Base-by-base conservation (phyloP, 1,284 basidiomycete genomes). In the Microbotryum intermedium region DNA sequence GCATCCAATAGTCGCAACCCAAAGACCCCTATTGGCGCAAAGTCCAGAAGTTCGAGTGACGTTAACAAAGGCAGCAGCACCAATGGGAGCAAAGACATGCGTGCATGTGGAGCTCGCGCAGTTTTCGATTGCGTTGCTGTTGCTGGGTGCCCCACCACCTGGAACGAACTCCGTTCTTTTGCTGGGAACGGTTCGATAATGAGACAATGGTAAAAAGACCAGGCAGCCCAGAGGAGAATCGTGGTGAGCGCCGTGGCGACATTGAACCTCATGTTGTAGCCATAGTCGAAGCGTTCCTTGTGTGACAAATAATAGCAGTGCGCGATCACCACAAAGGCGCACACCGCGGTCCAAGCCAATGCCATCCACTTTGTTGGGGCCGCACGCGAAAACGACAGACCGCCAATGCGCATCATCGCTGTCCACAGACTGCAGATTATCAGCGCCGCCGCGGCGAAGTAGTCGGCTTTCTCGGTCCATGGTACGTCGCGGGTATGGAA, bases 211-310 rank as follows among this genome's bases (percentile, higher is more conserved):
- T 20, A 60, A 57, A 87, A 75, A 5, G 84, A 80, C 77, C 85
- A 97, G 20, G 82, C 62, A 30, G 87, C 71, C 95, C 94, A 98
- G n/a, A 97, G 73, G 6, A 83, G 39, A 70, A 93, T 93, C 75
- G 79, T 76, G 79, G 76, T 42, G 23, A 80, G 59, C 2, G 90
- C 94, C 58, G 97, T 72, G 53, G 78, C 70, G 67, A 94, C 77
- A 74, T 92, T 92, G 78, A 90, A 90, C 0, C 80, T 73, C 77
- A 97, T 90, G 79, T 98, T 97, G 78, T 97, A 99, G 8, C 85
- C 79, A 75, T 99, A 98, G 75, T 97, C 89, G 77, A 97, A 97
- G 29, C 86, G 83, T 42, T 84, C 84, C 28, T 85, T 80, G 39
- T 85, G 74, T 50, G 81, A 82, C 55, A 95, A 80, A 75, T 92